Evolutionary conservation across 108 stramenopile species (phyloP).

Genomic region (Ochromonas danica): DNA sequence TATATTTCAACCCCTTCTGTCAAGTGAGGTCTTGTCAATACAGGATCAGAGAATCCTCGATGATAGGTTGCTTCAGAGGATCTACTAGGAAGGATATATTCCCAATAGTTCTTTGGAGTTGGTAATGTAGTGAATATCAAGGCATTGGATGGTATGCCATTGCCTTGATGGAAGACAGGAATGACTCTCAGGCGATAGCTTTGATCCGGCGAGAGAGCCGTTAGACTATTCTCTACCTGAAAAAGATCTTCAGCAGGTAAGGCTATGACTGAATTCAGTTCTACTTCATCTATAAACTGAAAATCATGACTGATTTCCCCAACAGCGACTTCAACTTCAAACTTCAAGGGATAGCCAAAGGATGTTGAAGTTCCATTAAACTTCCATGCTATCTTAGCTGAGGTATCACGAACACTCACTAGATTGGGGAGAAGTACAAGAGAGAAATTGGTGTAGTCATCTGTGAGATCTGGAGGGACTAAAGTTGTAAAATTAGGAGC

Average conservation of each 20-base stretch:
- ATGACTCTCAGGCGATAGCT: neutral
- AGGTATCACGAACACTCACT: neutral
- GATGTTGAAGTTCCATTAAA: neutral
- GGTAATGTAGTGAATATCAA: neutral
- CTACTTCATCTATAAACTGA: neutral
- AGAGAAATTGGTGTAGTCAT: neutral
- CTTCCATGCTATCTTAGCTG: neutral
- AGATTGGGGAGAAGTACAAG: neutral
- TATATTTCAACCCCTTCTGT: conserved; percentile 5
- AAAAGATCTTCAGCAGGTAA: neutral
- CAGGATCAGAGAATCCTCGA: neutral
- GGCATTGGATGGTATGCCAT: neutral
- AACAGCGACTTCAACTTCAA: neutral
- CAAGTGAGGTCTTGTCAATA: neutral
- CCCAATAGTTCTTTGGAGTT: conserved; percentile 2
- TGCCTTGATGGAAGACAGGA: neutral
- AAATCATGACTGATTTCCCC: neutral
- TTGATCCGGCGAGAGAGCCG: neutral
- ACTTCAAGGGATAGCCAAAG: neutral
- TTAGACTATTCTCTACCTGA: neutral
- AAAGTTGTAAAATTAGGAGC: too few relatives aligned
- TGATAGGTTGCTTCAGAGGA: neutral
- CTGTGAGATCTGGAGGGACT: too few relatives aligned
- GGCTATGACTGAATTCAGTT: neutral
- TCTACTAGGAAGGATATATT: neutral